Evolutionary conservation across 208 protist genomes (phyloP), one percentile per base, ranked within the genome.

Genomic region (Leishmania guyanensis): DNA sequence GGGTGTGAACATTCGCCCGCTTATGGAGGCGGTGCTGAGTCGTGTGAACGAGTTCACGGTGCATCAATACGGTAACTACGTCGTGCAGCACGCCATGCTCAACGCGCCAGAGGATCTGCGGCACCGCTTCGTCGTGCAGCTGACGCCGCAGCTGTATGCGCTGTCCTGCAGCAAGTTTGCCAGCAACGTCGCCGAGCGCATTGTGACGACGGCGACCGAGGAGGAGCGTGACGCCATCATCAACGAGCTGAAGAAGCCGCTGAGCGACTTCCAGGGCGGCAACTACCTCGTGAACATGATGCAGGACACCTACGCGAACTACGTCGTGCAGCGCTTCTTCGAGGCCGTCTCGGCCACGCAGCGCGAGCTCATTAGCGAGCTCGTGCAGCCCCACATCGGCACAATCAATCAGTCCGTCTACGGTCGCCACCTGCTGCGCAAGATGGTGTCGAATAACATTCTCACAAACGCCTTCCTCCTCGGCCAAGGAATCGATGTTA

Each of bases 61-160:
- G 75, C 97, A 99, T 83, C 97, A 99, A 87, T 99, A 99, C 85
- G 99, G 99, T 66, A 99, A 99, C 88, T 99, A 99, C 87, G 99
- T 99, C 20, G 98, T 99, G 69, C 99, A 99, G 92, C 98, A 99
- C 81, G 95, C 98, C 17, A 81, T 99, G 51, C 93, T 99, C 74
- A 95, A 99, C 80, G 97, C 98, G 20, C 91, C 88, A 0, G 86
- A 85, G 36, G 89, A 94, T 48, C 82, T 99, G 36, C 92, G 96
- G 58, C 78, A 87, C 62, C 82, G 83, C 46, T 96, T 99, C 60
- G 81, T 99, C 8, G 81, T 79, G 53, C 78, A 88, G 58, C 86
- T 96, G 10, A 86, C 88, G 48, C 93, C 91, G 65, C 91, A 97
- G 74, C 82, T 97, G 36, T 96, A 94, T 83, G 91, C 92, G 9